Percentiles rank a stretch among this genome's conserved stretches.
Conservation (phyloP, 192 early-diverging fungal genomes). For the Lobosporangium transversale region DNA sequence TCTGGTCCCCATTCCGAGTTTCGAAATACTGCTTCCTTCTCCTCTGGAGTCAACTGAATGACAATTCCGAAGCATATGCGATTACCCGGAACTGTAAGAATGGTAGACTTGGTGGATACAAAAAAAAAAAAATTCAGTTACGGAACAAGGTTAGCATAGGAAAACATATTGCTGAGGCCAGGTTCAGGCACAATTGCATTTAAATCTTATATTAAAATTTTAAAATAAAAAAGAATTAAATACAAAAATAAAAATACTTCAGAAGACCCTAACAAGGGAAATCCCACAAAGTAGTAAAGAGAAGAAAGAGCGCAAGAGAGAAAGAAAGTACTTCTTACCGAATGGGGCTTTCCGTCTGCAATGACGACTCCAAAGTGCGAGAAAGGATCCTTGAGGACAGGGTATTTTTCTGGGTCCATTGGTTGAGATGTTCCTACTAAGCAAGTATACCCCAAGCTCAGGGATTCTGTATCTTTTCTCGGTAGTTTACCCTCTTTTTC, state of each 20-base stretch:
- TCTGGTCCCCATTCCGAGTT: constrained; percentile 21
- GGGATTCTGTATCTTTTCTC: background rate
- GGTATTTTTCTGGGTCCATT: constrained; percentile 22
- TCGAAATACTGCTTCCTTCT: constrained; percentile 12
- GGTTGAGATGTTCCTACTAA: constrained; percentile 22
- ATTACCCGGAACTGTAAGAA: constrained; percentile 12
- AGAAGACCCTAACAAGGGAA: too few species aligned
- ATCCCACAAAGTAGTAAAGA: too few species aligned
- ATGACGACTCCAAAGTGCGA: constrained; percentile 12
- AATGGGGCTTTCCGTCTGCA: constrained; percentile 13
- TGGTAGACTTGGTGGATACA: too few species aligned
- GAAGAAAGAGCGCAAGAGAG: too few species aligned
- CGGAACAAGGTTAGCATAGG: too few species aligned
- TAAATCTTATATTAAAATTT: too few species aligned
- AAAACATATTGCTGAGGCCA: too few species aligned
- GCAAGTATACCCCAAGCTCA: constrained; percentile 8
- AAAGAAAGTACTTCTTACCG: constrained; percentile 11
- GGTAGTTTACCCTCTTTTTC: constrained; percentile 20
- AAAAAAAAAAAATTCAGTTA: too few species aligned
- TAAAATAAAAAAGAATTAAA: too few species aligned
- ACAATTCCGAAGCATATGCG: constrained; percentile 17
- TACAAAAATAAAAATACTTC: too few species aligned
- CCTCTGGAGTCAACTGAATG: constrained; percentile 3
- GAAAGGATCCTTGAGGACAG: constrained; percentile 17
- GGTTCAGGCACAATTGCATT: too few species aligned